Evolutionary conservation across 371 early-diverging fungal genomes (phyloP), one percentile per base, ranked within the genome.

Genomic region (Coemansia linderi): DNA sequence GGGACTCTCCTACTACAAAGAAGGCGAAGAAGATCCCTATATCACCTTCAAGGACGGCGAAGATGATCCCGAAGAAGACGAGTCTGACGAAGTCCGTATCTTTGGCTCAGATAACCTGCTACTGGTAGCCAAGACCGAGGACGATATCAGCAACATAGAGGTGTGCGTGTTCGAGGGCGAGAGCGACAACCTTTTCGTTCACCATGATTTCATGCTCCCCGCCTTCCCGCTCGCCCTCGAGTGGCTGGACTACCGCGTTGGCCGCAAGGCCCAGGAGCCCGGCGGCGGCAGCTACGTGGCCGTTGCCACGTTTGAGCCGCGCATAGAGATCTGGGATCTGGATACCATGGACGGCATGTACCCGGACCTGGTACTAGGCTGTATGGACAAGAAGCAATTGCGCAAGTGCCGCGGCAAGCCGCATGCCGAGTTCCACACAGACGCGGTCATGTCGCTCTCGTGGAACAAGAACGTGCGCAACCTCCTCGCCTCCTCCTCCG

Each of bases 141-240:
- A 97, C 76, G 96, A 97, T 39, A 87, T 98, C 37, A 92, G 94
- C 44, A 93, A 93, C 78, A 76, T 98, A 63, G 98, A 98, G 82
- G 84, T 97, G 4, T 93, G 95, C 66, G 84, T 97, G 1, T 96
- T 91, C 75, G 91, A 90, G 75, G 89, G 87, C 36, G 85, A 81
- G 15, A 89, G 91, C 54, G 93, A 91, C 77, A 94, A 95, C 83
- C 79, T 98, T 58, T 98, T 95, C 79, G 93, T 95, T 6, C 98
- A 98, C 79, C 97, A 97, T 84, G 99, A 99, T 70, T 91, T 97
- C 66, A 91, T 98, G 93, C 82, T 99, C n/a, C 96, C 98, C 10
- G 87, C 95, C 24, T 95, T 96, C 83, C 98, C 99, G 36, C 86
- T 99, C 27, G 94, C 94, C 68, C 73, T 96, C 66, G 97, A 97